phyloP scores from a whole-genome alignment of 257 asterid species.

The Capsicum rhomboideum region DNA sequence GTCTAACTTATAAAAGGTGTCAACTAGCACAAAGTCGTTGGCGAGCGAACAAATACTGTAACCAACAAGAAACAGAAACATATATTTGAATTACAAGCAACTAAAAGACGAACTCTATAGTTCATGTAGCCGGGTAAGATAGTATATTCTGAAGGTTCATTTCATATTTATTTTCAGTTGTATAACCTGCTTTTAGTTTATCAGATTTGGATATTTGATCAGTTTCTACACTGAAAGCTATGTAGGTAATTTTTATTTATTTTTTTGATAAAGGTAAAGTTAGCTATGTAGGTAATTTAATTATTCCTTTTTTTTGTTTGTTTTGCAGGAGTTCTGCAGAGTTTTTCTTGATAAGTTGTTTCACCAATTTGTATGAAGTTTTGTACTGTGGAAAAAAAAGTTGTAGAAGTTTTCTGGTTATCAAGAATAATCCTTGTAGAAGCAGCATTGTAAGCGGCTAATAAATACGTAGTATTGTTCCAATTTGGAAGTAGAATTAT shows the following conservation, averaged over 20 bases:
- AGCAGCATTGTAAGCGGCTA: conserved; percentile 1
- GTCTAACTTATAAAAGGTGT: background rate
- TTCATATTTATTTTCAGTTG: background rate
- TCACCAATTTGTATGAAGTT: background rate
- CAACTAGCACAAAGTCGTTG: background rate
- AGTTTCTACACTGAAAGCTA: background rate
- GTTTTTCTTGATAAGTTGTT: background rate
- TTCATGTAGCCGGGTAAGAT: background rate
- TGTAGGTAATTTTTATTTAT: background rate
- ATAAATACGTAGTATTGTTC: background rate
- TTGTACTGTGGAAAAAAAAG: background rate
- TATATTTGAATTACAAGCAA: too few species aligned
- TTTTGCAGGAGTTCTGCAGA: background rate
- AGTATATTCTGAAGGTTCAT: background rate
- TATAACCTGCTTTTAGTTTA: background rate
- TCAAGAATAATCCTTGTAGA: conserved; percentile 1
- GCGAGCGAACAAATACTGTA: too few species aligned
- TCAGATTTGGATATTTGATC: background rate
- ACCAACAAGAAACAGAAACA: background rate
- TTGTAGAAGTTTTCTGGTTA: background rate
- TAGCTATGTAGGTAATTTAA: background rate
- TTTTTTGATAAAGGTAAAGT: too few species aligned
- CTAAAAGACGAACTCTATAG: background rate
- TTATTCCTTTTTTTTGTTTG: background rate
- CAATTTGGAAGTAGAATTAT: background rate